Base-by-base conservation (phyloP, 2,329 filamentous ascomycete genomes). In the Epichloe festucae region DNA sequence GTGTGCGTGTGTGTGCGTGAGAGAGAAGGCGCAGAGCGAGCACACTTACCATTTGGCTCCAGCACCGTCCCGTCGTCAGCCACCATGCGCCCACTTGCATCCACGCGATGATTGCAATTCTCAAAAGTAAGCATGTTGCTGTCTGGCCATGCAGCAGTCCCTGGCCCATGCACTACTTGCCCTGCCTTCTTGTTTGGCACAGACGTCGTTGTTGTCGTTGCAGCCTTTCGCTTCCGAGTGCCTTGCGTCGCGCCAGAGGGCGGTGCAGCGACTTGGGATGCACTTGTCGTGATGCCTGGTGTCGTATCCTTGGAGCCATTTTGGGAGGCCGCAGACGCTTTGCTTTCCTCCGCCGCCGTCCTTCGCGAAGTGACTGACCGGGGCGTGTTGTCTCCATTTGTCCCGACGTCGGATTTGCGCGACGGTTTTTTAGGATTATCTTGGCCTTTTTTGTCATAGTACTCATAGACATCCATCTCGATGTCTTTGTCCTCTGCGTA, bases 401-500 rank as follows among this genome's bases (percentile, higher is more conserved):
- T 59, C 23, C 66, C 61, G 57, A 64, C 67, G 55, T 68, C 65
- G 46, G 67, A 65, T 55, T 74, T 76, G 55, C 72, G 72, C 60
- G 74, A 73, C 39, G 72, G 65, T 63, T 84, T 85, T 64, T 81
- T 81, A 50, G 71, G 60, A 34, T 52, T 53, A 55, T 80, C 77
- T 51, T 72, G 71, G 15, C 80, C 75, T 59, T 79, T 76, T 62
- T 75, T 73, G 58, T 77, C 70, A 63, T 76, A 71, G 65, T 76
- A 78, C 62, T 96, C 91, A 66, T 89, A 88, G 65, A 77, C 70
- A 54, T 97, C 93, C 68, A 87, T 82, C 62, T 97, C 91, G 59
- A 90, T 76, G 67, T 96, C 91, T 70, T 80, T 87, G 69, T 91
- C 87, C 71, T 98, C 93, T 48, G 93, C 91, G 69, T 98, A 98